phyloP scores from a whole-genome alignment of 2,329 filamentous ascomycete species.

The Chrysosporium keratinophilum region DNA sequence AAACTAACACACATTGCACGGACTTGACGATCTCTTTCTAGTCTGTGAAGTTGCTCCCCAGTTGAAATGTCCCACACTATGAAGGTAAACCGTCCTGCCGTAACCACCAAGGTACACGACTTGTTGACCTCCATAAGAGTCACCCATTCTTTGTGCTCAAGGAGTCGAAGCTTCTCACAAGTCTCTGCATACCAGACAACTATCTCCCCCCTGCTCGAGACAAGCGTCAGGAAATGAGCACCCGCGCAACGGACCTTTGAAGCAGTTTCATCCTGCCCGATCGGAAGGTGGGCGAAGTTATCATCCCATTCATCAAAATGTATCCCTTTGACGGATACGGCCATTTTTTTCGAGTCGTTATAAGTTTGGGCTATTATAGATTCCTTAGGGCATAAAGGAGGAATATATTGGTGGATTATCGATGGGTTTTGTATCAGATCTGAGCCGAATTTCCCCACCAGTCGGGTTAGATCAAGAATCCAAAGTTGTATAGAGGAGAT shows the following conservation, averaged over 20 bases:
- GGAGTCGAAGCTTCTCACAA: slow-evolving; percentile 17
- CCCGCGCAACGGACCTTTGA: slow-evolving; percentile 16
- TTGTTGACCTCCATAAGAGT: slow-evolving; percentile 15
- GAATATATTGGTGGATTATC: slow-evolving; percentile 31
- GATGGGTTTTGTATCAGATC: slow-evolving; percentile 22
- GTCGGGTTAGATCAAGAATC: slow-evolving; percentile 27
- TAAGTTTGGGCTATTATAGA: slow-evolving; percentile 31
- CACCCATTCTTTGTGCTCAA: slow-evolving; percentile 19
- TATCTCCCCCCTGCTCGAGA: slow-evolving; percentile 18
- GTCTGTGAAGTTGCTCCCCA: slow-evolving; percentile 11
- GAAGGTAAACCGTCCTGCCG: slow-evolving; percentile 16
- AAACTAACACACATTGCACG: slow-evolving; percentile 18
- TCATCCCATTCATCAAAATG: slow-evolving; percentile 15
- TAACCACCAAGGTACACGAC: slow-evolving; percentile 15
- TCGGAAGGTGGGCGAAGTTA: slow-evolving; percentile 15
- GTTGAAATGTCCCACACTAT: slow-evolving; percentile 18
- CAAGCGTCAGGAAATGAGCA: slow-evolving; percentile 19
- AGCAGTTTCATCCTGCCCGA: slow-evolving; percentile 10
- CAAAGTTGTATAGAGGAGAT: slow-evolving; percentile 23
- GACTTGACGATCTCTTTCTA: slow-evolving; percentile 6
- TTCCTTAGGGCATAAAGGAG: slow-evolving; percentile 31
- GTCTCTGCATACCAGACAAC: slow-evolving; percentile 20
- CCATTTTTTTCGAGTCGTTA: slow-evolving; percentile 14
- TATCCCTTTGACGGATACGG: slow-evolving; percentile 18
- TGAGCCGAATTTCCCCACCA: slow-evolving; percentile 30